A percentile compares a stretch with the other conserved stretches of the same genome.
Evolutionary conservation across 2,329 filamentous ascomycete genomes (phyloP).

Genomic region (Ophiognomonia clavigignenti-juglandacearum): DNA sequence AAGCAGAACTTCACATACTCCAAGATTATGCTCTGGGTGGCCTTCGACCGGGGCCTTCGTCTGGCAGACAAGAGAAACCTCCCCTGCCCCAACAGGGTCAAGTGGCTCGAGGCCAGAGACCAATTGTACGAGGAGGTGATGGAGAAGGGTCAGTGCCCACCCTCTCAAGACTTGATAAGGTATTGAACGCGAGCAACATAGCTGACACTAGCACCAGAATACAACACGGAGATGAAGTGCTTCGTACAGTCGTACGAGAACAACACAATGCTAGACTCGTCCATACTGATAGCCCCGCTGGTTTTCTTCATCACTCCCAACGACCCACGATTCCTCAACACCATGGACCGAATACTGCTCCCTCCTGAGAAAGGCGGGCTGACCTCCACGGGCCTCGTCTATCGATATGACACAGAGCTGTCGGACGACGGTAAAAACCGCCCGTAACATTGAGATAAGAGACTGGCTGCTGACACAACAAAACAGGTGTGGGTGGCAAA

Average conservation of each 20-base stretch:
- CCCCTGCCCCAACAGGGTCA: slow-evolving; percentile 63
- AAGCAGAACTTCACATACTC: slow-evolving; percentile 77
- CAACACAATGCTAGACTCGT: slow-evolving; percentile 65
- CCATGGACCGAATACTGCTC: slow-evolving; percentile 66
- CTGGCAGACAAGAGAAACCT: slow-evolving; percentile 71
- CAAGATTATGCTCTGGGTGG: slow-evolving; percentile 82
- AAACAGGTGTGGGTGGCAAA: slow-evolving; percentile 62
- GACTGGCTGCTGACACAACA: slow-evolving; percentile 2
- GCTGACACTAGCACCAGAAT: slow-evolving; percentile 39
- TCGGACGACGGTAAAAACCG: slow-evolving; percentile 59
- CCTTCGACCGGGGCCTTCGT: slow-evolving; percentile 69
- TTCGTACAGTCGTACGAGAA: slow-evolving; percentile 76
- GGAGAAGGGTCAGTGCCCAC: slow-evolving; percentile 51
- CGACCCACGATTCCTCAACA: slow-evolving; percentile 69
- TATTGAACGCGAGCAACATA: not conserved
- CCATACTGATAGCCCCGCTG: slow-evolving; percentile 69
- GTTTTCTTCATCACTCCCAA: slow-evolving; percentile 78
- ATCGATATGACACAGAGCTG: slow-evolving; percentile 65
- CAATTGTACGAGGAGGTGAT: slow-evolving; percentile 70
- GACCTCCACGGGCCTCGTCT: slow-evolving; percentile 70
- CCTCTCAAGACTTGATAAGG: no score
- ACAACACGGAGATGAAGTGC: slow-evolving; percentile 62
- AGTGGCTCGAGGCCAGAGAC: slow-evolving; percentile 65
- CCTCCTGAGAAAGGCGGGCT: slow-evolving; percentile 71
- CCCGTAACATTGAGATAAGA: not conserved